Conservation (phyloP, 805 yeast genomes). For the Barnettozyma pratensis region DNA sequence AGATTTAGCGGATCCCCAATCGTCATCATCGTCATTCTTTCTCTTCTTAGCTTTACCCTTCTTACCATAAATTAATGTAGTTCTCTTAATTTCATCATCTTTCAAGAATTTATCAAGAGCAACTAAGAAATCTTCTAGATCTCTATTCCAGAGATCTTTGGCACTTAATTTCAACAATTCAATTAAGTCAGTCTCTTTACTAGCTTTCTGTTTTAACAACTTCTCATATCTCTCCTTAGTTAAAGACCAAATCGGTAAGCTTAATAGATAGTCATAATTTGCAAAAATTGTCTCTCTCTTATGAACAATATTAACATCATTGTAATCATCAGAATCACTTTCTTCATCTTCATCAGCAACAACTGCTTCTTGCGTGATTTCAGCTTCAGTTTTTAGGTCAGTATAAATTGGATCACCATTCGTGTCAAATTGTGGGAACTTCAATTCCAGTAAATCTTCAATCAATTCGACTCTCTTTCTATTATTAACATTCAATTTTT, state of each 20-base stretch:
- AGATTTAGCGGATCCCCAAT: conserved; percentile 12
- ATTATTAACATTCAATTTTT: conserved; percentile 64
- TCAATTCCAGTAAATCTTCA: conserved; percentile 51
- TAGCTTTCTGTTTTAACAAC: conserved; percentile 66
- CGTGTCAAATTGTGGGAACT: conserved; percentile 75
- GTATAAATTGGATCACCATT: conserved; percentile 59
- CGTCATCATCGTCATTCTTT: conserved; percentile 22
- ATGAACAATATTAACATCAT: conserved; percentile 32
- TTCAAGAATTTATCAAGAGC: conserved; percentile 65
- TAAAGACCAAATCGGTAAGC: conserved; percentile 91
- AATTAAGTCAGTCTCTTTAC: conserved; percentile 66
- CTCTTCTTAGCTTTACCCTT: conserved; percentile 37
- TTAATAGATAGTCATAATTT: conserved; percentile 79
- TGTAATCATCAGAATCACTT: conserved; percentile 33
- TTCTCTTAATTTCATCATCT: conserved; percentile 58
- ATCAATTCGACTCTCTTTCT: conserved; percentile 63
- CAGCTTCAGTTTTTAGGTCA: conserved; percentile 24
- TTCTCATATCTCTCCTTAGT: conserved; percentile 86
- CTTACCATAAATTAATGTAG: conserved; percentile 41
- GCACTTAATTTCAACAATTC: conserved; percentile 50
- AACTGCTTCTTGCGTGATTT: conserved; percentile 32
- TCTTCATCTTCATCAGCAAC: conserved; percentile 34
- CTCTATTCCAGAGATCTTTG: conserved; percentile 78
- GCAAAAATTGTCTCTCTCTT: conserved; percentile 48
- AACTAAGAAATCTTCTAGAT: conserved; percentile 66